Evolutionary conservation across 2,329 filamentous ascomycete genomes (phyloP), one percentile per base, ranked within the genome.

Genomic region (Amauroascus niger): DNA sequence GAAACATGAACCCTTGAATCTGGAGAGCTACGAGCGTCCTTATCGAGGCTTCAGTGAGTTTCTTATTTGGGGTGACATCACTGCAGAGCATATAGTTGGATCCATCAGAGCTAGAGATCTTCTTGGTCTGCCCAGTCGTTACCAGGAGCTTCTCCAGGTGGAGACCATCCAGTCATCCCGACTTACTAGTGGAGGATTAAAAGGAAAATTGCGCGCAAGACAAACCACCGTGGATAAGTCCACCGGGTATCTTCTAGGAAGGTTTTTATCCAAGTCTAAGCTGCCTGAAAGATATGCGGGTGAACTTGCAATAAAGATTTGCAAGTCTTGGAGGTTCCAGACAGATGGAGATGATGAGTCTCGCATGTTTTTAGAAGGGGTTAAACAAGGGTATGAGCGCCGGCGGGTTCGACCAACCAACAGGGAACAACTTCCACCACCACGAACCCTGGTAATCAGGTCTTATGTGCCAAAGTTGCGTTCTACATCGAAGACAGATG

Each of bases 31-130:
- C 0, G 64, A 64, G 48, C 50, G 54, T 7, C 60, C 56, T 0
- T 69, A 67, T n/a, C 40, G 37, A 7, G 67, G 65, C 0, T 35
- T 45, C 0, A 64, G 63, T 0, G 70, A 72, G 18, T 71, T 61
- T 37, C 53, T 69, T 0, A 54, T 71, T 0, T 72, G 70, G 70
- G 64, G 66, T 0, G 49, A 53, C 1, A 58, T 71, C 0, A 57
- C 62, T 0, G 22, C 55, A 0, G 18, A 57, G 2, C 64, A 67
- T 1, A 68, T 72, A 7, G 47, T 67, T 6, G 59, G 58, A 9
- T 61, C 62, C 0, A 64, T 70, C 13, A 58, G 62, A 1, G 60
- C 67, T 0, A 56, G 54, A 0, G 48, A 52, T 0, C 39, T 72
- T 1, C 30, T 63, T 6, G 49, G 1, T 61, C 67, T 18, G 55